Percentiles rank a stretch among this genome's conserved stretches.
Conservation (phyloP, 139 green algal genomes). For the Chlamydomonas applanata region DNA sequence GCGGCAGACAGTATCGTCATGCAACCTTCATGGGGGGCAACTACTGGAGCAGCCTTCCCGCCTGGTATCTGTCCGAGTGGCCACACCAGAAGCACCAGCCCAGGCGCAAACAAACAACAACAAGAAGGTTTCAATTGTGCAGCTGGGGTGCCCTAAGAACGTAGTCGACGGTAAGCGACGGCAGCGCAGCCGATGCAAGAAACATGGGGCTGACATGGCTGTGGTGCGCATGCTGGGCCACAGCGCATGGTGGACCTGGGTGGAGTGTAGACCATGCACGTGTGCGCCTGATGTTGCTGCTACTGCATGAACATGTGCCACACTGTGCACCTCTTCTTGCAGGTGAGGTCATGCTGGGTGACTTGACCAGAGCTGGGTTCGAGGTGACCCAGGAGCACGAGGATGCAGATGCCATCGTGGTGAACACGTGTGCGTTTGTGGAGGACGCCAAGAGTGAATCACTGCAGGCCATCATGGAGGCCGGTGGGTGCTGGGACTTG, state of each 20-base stretch:
- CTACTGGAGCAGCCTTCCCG: too few relatives aligned
- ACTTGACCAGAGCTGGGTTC: constrained; percentile 73
- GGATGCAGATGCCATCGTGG: constrained; percentile 76
- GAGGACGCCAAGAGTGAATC: constrained; percentile 86
- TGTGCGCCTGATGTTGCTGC: background rate
- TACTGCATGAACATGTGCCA: background rate
- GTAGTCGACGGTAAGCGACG: constrained; percentile 68
- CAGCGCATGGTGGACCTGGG: too few relatives aligned
- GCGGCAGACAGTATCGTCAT: too few relatives aligned
- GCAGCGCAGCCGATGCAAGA: background rate
- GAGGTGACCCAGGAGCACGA: constrained; percentile 61
- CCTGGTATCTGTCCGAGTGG: too few relatives aligned
- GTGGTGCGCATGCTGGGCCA: too few relatives aligned
- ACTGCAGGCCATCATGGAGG: constrained; percentile 81
- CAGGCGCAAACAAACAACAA: background rate
- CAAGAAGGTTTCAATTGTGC: constrained; percentile 68
- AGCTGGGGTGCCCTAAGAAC: constrained; percentile 89
- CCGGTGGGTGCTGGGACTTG: background rate
- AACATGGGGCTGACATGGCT: too few relatives aligned
- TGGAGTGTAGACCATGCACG: background rate
- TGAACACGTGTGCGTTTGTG: constrained; percentile 92
- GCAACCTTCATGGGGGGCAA: too few relatives aligned
- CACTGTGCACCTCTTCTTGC: background rate
- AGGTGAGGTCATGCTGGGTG: constrained; percentile 90
- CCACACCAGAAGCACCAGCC: too few relatives aligned